Evolutionary conservation across 2,329 filamentous ascomycete genomes (phyloP).

Genomic region (Fusarium burgessii): DNA sequence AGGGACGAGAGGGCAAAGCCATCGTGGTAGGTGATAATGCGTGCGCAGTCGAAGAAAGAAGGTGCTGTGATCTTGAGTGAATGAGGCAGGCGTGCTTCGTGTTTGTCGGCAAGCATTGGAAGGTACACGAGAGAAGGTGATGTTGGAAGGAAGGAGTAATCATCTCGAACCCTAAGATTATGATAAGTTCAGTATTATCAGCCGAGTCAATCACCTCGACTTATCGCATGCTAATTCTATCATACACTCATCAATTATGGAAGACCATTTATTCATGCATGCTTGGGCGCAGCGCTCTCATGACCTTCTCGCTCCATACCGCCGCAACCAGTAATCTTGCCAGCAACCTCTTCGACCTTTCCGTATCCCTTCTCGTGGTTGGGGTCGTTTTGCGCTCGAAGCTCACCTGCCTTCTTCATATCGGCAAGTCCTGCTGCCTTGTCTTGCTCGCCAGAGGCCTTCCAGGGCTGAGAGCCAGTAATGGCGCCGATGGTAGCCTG

Average conservation of each 20-base stretch:
- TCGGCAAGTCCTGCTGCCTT: constrained; percentile 70
- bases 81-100: background rate
- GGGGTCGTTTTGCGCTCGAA: constrained; percentile 62
- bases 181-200: background rate
- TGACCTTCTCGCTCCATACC: constrained; percentile 75
- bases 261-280: constrained; percentile 36
- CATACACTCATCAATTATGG: constrained; percentile 2
- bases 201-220: background rate
- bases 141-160: background rate
- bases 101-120: background rate
- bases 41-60: no score
- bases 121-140: background rate
- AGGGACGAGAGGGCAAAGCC: background rate
- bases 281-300: constrained; percentile 58
- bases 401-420: constrained; percentile 71
- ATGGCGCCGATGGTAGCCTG: constrained; percentile 71
- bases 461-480: constrained; percentile 73
- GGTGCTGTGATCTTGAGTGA: background rate
- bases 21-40: background rate
- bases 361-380: constrained; percentile 69
- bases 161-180: background rate
- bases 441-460: constrained; percentile 71
- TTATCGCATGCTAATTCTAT: constrained; percentile 18
- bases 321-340: constrained; percentile 73
- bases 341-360: constrained; percentile 72